Evolutionary conservation across 176 grass and related monocot genomes (phyloP).

Genomic region (Thinopyrum elongatum): DNA sequence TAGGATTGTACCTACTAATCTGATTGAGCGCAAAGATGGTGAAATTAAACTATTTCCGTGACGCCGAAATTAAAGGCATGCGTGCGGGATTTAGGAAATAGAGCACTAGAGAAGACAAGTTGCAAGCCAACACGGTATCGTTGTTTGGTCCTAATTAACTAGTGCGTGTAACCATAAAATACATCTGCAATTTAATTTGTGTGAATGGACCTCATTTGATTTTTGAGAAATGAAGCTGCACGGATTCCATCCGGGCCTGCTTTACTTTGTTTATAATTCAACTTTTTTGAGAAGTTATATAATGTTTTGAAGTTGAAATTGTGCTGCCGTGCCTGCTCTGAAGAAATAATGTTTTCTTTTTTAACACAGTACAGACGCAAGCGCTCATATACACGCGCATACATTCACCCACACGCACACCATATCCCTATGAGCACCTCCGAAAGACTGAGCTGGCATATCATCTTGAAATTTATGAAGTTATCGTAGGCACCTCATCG

Average conservation of each 20-base stretch:
- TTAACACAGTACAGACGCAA: too few relatives aligned
- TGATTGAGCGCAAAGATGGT: neutral
- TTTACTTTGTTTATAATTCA: too few relatives aligned
- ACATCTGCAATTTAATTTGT: neutral
- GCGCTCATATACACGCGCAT: too few relatives aligned
- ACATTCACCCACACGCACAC: too few relatives aligned
- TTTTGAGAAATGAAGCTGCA: neutral
- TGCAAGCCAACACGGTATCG: neutral
- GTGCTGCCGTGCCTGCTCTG: neutral
- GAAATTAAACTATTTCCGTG: neutral
- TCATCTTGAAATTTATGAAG: too few relatives aligned
- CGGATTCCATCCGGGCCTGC: neutral
- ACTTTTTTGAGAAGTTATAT: too few relatives aligned
- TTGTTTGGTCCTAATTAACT: neutral
- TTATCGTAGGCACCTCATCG: too few relatives aligned
- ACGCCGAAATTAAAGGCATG: neutral
- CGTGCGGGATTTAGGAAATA: neutral
- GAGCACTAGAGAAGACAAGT: neutral
- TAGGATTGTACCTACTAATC: neutral
- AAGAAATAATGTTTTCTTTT: neutral
- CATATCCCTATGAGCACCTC: too few relatives aligned
- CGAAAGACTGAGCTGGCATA: too few relatives aligned
- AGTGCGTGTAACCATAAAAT: slow-evolving; percentile 18
- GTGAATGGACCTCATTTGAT: neutral
- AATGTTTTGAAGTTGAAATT: too few relatives aligned